phyloP scores from a whole-genome alignment of 1,284 basidiomycete species.

The Apiotrichum laibachii region DNA sequence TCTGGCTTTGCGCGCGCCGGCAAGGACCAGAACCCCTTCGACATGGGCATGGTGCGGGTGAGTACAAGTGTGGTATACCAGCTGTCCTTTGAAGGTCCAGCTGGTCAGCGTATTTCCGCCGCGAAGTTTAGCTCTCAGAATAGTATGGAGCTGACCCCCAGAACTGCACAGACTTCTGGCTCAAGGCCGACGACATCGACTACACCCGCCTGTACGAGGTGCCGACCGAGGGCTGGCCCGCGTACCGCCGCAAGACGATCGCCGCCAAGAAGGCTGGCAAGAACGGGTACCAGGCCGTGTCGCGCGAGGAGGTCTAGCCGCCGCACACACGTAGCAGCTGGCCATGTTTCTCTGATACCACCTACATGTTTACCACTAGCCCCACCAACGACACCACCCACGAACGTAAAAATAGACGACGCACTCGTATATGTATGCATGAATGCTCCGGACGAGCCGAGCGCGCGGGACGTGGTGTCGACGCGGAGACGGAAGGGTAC shows the following conservation, averaged over 20 bases:
- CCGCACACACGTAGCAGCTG: no score
- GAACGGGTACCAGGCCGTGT: constrained; percentile 34
- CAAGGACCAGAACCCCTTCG: constrained; percentile 85
- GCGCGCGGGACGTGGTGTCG: background rate
- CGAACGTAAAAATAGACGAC: background rate
- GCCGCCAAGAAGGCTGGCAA: constrained; percentile 23
- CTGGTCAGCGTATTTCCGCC: no score
- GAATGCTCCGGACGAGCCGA: background rate
- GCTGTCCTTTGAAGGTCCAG: no score
- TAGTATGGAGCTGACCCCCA: constrained; percentile 15
- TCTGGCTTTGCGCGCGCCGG: constrained; percentile 66
- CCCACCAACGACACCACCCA: background rate
- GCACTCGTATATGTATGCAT: constrained; percentile 9
- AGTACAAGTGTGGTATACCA: no score
- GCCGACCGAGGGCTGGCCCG: constrained; percentile 62
- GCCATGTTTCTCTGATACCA: no score
- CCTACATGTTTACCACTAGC: no score
- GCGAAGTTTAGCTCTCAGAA: no score
- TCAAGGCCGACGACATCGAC: constrained; percentile 76
- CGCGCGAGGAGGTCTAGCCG: constrained; percentile 34
- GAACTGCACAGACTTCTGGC: constrained; percentile 98
- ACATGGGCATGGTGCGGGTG: constrained; percentile 67
- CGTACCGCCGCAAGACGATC: constrained; percentile 36
- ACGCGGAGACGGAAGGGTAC: no score
- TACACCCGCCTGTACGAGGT: constrained; percentile 89